A percentile compares a stretch with the other conserved stretches of the same genome.
Evolutionary conservation across 192 early-diverging fungal genomes (phyloP).

Genomic region (Umbelopsis vinacea): DNA sequence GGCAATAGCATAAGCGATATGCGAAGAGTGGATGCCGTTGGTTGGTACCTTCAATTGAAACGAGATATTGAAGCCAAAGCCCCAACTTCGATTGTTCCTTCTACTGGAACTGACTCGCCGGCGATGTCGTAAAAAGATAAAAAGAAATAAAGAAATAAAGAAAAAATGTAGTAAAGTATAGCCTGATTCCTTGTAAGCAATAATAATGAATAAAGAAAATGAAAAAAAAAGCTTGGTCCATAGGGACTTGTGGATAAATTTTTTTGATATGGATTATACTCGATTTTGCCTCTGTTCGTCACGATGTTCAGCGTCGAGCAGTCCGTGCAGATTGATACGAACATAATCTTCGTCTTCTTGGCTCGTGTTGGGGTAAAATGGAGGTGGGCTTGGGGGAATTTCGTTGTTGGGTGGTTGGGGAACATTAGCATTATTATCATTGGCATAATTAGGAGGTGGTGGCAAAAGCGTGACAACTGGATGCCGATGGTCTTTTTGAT

Average conservation of each 20-base stretch:
- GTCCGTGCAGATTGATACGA: not conserved
- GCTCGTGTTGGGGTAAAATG: not conserved
- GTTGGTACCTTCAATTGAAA: constrained; percentile 44
- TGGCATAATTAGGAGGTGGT: constrained; percentile 20
- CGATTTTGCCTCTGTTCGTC: not conserved
- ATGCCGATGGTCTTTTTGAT: constrained; percentile 19
- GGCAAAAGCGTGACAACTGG: constrained; percentile 26
- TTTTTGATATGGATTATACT: not conserved
- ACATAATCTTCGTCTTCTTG: not conserved
- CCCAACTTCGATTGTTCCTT: not conserved
- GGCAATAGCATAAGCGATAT: constrained; percentile 44
- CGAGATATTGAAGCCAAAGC: constrained; percentile 14
- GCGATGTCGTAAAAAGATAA: not conserved
- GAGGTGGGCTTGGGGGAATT: not conserved
- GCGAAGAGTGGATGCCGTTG: constrained; percentile 40
- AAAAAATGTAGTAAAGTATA: too few relatives aligned
- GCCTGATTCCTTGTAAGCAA: too few relatives aligned
- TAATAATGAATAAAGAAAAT: too few relatives aligned
- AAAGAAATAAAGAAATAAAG: too few relatives aligned
- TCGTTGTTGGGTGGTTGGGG: not conserved
- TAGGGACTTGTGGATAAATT: too few relatives aligned
- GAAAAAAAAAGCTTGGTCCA: too few relatives aligned
- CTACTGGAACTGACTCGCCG: not conserved
- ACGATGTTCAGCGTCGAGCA: not conserved
- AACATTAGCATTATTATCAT: not conserved